A percentile compares a stretch with the other conserved stretches of the same genome.
These are phyloP conservation scores for Dovyalis caffra DNA, from an alignment of 345 rosid genomes.

Conservation along the genomic window DNA sequence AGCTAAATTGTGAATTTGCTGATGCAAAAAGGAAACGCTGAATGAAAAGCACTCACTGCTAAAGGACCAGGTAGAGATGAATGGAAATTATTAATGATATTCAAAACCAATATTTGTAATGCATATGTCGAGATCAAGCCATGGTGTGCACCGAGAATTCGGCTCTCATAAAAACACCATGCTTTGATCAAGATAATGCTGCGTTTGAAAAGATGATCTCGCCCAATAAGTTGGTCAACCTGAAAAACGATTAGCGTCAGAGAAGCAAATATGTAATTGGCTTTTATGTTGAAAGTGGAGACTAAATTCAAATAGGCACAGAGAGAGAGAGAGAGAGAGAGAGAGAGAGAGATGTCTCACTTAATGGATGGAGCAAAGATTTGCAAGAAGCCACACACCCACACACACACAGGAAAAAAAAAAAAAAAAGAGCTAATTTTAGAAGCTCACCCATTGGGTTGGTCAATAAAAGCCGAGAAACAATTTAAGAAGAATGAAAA, in stretches of 20 bases:
- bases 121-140: constrained; percentile 39
- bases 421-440: background rate
- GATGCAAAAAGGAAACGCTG: constrained; percentile 1
- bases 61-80: constrained; percentile 27
- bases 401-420: too few species aligned
- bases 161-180: constrained; percentile 42
- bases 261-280: background rate
- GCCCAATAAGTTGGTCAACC: constrained; percentile 31
- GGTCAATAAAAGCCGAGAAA: background rate
- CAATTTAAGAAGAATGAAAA: background rate
- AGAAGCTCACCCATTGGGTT: background rate
- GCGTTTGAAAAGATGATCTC: constrained; percentile 27
- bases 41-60: constrained; percentile 19
- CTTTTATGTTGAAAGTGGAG: background rate
- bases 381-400: background rate
- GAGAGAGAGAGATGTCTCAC: background rate
- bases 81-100: constrained; percentile 26
- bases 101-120: constrained; percentile 28
- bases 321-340: background rate
- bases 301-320: background rate
- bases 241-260: constrained; percentile 5
- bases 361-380: background rate
- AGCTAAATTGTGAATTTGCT: background rate
- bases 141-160: constrained; percentile 40
- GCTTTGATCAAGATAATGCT: constrained; percentile 35